These are phyloP conservation scores for Stropharia rugosoannulata DNA, from an alignment of 768 basidiomycete genomes.

Conservation along the genomic window DNA sequence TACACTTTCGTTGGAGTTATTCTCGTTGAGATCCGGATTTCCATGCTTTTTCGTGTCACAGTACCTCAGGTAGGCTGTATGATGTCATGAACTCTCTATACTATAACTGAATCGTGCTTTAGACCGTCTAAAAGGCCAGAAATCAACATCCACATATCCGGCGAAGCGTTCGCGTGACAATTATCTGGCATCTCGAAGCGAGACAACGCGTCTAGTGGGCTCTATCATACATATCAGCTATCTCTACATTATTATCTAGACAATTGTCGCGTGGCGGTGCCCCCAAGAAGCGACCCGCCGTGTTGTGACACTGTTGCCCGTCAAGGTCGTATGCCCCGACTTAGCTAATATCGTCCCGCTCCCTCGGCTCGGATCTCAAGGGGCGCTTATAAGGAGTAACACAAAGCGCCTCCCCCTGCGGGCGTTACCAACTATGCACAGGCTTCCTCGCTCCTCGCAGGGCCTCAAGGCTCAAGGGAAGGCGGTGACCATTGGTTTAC, in stretches of 20 bases:
- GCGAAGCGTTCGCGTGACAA: too few species aligned
- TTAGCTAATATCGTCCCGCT: constrained; percentile 21
- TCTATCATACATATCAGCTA: neutral
- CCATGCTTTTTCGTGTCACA: too few species aligned
- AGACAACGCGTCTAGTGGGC: too few species aligned
- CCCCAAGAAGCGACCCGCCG: neutral
- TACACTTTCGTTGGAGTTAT: too few species aligned
- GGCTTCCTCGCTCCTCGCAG: neutral
- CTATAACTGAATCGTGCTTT: too few species aligned
- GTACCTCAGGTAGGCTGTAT: too few species aligned
- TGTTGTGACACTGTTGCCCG: neutral
- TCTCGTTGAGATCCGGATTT: too few species aligned
- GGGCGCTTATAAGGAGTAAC: constrained; percentile 4
- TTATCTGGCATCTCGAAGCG: too few species aligned
- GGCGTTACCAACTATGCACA: neutral
- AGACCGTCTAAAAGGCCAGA: too few species aligned
- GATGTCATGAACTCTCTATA: too few species aligned
- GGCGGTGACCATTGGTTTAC: neutral
- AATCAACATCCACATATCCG: too few species aligned
- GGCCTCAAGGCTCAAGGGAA: neutral
- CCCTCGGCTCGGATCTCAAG: constrained; percentile 28
- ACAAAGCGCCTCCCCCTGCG: neutral
- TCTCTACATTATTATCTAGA: neutral
- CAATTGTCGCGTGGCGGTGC: constrained; percentile 1
- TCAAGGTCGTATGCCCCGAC: constrained; percentile 19